Percentiles rank a stretch among this genome's conserved stretches.
Evolutionary conservation across 192 early-diverging fungal genomes (phyloP).

Genomic region (Linnemannia elongata): DNA sequence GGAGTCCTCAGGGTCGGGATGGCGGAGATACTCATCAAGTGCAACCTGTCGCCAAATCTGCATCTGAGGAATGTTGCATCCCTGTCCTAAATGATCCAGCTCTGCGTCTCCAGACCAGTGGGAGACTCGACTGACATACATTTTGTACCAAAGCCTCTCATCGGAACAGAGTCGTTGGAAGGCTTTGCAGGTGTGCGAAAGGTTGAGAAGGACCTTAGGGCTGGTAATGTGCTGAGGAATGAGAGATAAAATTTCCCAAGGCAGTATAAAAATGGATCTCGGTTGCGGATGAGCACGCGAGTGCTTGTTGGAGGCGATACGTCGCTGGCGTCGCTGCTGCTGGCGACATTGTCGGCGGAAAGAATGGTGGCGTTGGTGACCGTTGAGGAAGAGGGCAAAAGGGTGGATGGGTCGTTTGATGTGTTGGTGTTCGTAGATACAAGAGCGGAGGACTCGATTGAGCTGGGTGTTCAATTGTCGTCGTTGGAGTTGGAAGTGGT

Average conservation of each 20-base stretch:
- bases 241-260: constrained; percentile 3
- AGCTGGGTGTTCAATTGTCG: background rate
- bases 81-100: constrained; percentile 3
- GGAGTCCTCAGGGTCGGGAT: background rate
- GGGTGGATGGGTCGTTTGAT: background rate
- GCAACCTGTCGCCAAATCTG: constrained; percentile 19
- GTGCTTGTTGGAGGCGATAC: background rate
- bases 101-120: background rate
- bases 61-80: background rate
- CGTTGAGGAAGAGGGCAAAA: background rate
- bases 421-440: background rate
- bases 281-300: background rate
- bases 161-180: background rate
- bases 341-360: background rate
- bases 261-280: constrained; percentile 3
- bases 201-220: background rate
- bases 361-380: background rate
- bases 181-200: constrained; percentile 18
- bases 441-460: background rate
- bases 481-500: too few species aligned
- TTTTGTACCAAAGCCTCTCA: background rate
- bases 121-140: background rate
- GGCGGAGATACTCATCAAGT: constrained; percentile 16
- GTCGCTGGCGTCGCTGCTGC: background rate
- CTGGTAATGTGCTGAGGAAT: background rate